Evolutionary conservation across 202 grass and related monocot species (phyloP).

Genomic region (Dendrocalamus latiflorus): DNA sequence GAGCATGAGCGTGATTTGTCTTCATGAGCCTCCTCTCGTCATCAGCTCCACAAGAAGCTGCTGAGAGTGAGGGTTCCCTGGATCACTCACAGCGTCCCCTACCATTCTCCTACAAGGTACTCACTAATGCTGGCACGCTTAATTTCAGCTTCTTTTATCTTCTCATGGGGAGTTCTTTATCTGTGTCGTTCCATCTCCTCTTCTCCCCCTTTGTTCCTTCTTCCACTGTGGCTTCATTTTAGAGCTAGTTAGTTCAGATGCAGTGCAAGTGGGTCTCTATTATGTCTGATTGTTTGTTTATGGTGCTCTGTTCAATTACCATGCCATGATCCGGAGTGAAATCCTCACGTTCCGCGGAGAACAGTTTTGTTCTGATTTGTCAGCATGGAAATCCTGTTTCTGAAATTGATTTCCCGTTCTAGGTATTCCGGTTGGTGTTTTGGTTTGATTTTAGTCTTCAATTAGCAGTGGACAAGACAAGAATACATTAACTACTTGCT

Average conservation of each 20-base stretch:
- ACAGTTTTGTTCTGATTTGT: not conserved
- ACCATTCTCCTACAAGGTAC: slow-evolving; percentile 11
- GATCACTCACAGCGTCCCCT: not conserved
- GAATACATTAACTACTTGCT: no score
- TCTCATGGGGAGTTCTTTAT: not conserved
- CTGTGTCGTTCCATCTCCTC: not conserved
- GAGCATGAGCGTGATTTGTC: not conserved
- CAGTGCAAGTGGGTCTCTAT: no score
- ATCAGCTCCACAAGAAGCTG: not conserved
- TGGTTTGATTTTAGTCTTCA: not conserved
- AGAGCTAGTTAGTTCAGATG: not conserved
- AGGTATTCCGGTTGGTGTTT: not conserved
- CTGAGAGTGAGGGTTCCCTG: not conserved
- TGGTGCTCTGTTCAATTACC: no score
- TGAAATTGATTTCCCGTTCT: not conserved
- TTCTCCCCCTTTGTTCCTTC: not conserved
- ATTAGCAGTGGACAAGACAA: not conserved
- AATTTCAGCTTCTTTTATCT: not conserved
- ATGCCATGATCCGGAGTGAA: not conserved
- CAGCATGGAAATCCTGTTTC: not conserved
- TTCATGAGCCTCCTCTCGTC: not conserved
- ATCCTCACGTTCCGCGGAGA: not conserved
- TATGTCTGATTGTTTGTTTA: no score
- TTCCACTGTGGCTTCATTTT: not conserved
- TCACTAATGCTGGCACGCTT: not conserved